Base-by-base conservation (phyloP, 371 early-diverging fungal genomes). In the Lichtheimia corymbifera region DNA sequence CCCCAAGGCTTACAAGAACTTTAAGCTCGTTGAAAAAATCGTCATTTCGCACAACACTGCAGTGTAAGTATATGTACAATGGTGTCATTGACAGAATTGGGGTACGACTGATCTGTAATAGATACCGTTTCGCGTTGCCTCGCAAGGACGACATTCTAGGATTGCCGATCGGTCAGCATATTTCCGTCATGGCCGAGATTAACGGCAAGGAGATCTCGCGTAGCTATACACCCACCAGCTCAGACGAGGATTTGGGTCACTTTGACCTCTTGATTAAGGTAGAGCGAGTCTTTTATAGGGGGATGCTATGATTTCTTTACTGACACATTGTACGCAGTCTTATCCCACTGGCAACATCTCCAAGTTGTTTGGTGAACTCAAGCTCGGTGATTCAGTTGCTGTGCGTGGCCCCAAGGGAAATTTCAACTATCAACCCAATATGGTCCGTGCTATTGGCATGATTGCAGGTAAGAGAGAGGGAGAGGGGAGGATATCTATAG, bases 231-330 rank as follows among this genome's bases (percentile, higher is more conserved):
- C 97, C 97, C 30, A 92, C 93, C 40, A 89, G 88, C 59, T 83
- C 87, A 12, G 89, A 93, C 76, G 91, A 90, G 64, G 93, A 93
- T 65, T 62, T 69, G 60, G 97, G 97, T 52, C 82, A 88, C 73
- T 93, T 97, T 76, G 95, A 96, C 66, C 82, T 97, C 44, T 83
- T 95, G 28, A 85, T 97, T 79, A 97, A 97, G 91, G 95, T 92
- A 71, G 18, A 44, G 25, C n/a, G n/a, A 5, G 20, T 28, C 15
- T 24, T 24, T 14, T 13, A 61, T 53, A 25, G n/a, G 9, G 30
- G 17, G 12, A 40, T n/a, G 55, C 25, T 40, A 22, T 51, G 51
- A 5, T 25, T 22, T 2, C 49, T 14, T 44, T 22, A 47, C n/a
- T 18, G 11, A 49, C 5, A 17, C 20, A 7, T 28, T 20, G 11